A percentile compares a stretch with the other conserved stretches of the same genome.
Conservation (phyloP, 2,329 filamentous ascomycete genomes). For the Neopestalotiopsis sp. region DNA sequence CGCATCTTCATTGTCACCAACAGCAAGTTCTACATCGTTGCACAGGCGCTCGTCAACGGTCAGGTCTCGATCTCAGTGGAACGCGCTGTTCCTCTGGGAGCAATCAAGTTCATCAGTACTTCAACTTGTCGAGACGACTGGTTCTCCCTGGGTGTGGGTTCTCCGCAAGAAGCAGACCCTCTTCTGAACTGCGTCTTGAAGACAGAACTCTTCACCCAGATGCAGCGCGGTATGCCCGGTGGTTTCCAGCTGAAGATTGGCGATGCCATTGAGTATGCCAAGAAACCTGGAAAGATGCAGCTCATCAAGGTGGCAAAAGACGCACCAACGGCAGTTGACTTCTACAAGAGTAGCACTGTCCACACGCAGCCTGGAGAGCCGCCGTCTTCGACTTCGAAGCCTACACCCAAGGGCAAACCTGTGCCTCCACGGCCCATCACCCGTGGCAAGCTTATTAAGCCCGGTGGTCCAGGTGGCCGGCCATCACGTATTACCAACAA, state of each 20-base stretch:
- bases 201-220: conserved; percentile 94
- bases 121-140: conserved; percentile 91
- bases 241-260: conserved; percentile 82
- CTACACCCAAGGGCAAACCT: conserved; percentile 86
- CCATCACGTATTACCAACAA: conserved; percentile 71
- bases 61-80: conserved; percentile 84
- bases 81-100: conserved; percentile 78
- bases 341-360: conserved; percentile 92
- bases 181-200: conserved; percentile 93
- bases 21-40: conserved; percentile 87
- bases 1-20: conserved; percentile 84
- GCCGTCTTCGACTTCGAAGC: conserved; percentile 79
- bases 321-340: conserved; percentile 74
- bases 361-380: conserved; percentile 87
- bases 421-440: conserved; percentile 90
- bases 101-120: conserved; percentile 85
- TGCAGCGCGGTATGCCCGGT: conserved; percentile 79
- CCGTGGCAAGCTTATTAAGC: conserved; percentile 88
- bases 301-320: conserved; percentile 91
- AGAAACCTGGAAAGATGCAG: conserved; percentile 94
- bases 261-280: conserved; percentile 92
- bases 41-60: conserved; percentile 81
- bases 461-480: conserved; percentile 82
- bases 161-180: conserved; percentile 90
- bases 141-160: conserved; percentile 92